Evolutionary conservation across 257 asterid genomes (phyloP).

Genomic region (Nicotiana obtusifolia): DNA sequence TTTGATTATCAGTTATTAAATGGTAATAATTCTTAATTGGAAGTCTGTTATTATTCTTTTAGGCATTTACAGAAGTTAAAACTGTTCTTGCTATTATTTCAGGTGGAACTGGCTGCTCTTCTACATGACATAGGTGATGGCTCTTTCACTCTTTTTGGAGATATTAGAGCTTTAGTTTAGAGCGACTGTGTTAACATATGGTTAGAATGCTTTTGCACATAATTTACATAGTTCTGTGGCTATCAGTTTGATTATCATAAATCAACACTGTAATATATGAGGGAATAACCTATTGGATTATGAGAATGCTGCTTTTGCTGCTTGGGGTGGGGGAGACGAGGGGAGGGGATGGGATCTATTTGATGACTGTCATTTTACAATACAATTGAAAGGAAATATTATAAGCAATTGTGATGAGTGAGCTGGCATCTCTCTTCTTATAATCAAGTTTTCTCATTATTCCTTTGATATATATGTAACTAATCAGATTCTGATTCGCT

Average conservation of each 20-base stretch:
- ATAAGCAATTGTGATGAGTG: background rate
- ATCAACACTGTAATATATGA: background rate
- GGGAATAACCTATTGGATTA: background rate
- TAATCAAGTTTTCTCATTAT: background rate
- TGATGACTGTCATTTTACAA: background rate
- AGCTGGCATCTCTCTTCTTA: background rate
- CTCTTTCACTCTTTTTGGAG: slow-evolving; percentile 6
- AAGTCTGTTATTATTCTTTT: background rate
- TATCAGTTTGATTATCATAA: background rate
- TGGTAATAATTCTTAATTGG: no score
- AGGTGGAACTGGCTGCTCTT: slow-evolving; percentile 98
- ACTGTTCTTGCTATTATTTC: slow-evolving; percentile 17
- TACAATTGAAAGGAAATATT: background rate
- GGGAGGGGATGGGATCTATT: background rate
- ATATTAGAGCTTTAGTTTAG: background rate
- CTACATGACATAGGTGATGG: slow-evolving; percentile 80
- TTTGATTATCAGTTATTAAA: no score
- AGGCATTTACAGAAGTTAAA: slow-evolving; percentile 9
- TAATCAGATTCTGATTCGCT: slow-evolving; percentile 25
- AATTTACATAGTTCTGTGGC: background rate
- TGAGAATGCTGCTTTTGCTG: background rate
- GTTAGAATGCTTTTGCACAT: background rate
- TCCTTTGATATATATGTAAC: slow-evolving; percentile 10
- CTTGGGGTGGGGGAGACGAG: background rate
- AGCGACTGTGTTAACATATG: background rate